Conservation (phyloP, 2,329 filamentous ascomycete species). For the Hypomyces perniciosus region DNA sequence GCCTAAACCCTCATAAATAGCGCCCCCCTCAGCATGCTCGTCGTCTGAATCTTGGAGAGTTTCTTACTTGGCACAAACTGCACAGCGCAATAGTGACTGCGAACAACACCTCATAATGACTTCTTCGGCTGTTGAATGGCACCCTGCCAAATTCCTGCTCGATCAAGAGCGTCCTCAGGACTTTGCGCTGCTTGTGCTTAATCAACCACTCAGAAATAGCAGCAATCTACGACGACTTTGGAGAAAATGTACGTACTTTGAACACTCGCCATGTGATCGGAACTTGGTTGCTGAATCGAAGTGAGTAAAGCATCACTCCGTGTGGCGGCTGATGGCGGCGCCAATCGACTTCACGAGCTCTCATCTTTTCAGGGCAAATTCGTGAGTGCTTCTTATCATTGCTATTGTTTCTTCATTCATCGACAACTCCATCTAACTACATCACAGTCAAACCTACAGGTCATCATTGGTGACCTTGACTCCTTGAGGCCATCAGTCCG, state of each 20-base stretch:
- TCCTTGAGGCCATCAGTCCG: constrained; percentile 61
- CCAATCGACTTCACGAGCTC: constrained; percentile 62
- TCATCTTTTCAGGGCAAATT: constrained; percentile 38
- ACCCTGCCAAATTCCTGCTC: constrained; percentile 33
- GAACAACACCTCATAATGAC: constrained; percentile 16
- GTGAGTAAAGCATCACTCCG: constrained; percentile 51
- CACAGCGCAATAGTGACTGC: background rate
- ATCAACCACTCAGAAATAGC: constrained; percentile 44
- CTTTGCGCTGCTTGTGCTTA: constrained; percentile 45
- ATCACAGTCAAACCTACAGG: constrained; percentile 52
- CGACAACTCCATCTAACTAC: background rate
- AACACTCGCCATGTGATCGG: background rate
- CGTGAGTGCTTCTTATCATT: constrained; percentile 26
- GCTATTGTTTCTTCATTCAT: background rate
- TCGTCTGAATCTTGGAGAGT: background rate
- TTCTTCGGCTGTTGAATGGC: constrained; percentile 31
- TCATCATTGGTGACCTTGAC: constrained; percentile 87
- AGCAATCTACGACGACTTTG: constrained; percentile 43
- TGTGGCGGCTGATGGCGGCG: constrained; percentile 87
- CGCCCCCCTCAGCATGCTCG: background rate
- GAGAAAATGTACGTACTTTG: constrained; percentile 39
- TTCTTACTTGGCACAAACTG: background rate
- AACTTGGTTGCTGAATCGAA: background rate
- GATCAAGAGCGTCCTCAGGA: constrained; percentile 26
- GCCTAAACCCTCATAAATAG: background rate